phyloP scores from a whole-genome alignment of 2,329 filamentous ascomycete genomes.

The Dactylellina leptospora region DNA sequence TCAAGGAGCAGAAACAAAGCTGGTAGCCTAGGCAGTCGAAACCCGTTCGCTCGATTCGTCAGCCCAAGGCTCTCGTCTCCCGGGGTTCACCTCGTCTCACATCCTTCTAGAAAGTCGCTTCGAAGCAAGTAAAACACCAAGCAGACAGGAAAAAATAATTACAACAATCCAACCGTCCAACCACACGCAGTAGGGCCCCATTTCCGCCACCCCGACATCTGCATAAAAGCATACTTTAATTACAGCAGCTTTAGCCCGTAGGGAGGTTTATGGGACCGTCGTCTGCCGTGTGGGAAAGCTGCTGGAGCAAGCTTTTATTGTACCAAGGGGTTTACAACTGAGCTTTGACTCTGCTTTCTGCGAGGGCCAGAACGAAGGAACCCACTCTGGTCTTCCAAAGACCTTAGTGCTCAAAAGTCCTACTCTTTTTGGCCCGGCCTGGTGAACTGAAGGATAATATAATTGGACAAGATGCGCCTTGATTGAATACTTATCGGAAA shows the following conservation, averaged over 20 bases:
- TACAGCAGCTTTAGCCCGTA: slow-evolving; percentile 19
- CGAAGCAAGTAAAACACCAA: slow-evolving; percentile 51
- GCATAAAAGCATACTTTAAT: slow-evolving; percentile 47
- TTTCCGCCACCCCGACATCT: slow-evolving; percentile 41
- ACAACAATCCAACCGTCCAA: slow-evolving; percentile 32
- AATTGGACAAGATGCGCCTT: slow-evolving; percentile 45
- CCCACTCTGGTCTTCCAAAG: neutral
- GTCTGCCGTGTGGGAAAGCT: slow-evolving; percentile 14
- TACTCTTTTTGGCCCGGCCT: slow-evolving; percentile 33
- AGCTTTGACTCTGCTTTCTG: slow-evolving; percentile 22
- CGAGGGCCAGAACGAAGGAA: slow-evolving; percentile 1
- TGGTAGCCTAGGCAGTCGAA: slow-evolving; percentile 45
- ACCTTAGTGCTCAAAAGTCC: slow-evolving; percentile 17
- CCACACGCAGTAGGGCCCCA: slow-evolving; percentile 31
- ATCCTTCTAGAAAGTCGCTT: slow-evolving; percentile 54
- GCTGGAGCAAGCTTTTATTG: slow-evolving; percentile 18
- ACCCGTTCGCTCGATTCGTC: slow-evolving; percentile 47
- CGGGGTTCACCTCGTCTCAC: slow-evolving; percentile 53
- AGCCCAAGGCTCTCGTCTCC: slow-evolving; percentile 52
- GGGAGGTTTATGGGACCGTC: slow-evolving; percentile 30
- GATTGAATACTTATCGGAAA: slow-evolving; percentile 28
- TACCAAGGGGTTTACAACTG: slow-evolving; percentile 16
- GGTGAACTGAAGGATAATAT: slow-evolving; percentile 29
- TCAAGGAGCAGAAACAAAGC: slow-evolving; percentile 23
- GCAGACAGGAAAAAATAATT: slow-evolving; percentile 40